Conservation (phyloP, 257 asterid genomes). For the Cinchona pubescens region DNA sequence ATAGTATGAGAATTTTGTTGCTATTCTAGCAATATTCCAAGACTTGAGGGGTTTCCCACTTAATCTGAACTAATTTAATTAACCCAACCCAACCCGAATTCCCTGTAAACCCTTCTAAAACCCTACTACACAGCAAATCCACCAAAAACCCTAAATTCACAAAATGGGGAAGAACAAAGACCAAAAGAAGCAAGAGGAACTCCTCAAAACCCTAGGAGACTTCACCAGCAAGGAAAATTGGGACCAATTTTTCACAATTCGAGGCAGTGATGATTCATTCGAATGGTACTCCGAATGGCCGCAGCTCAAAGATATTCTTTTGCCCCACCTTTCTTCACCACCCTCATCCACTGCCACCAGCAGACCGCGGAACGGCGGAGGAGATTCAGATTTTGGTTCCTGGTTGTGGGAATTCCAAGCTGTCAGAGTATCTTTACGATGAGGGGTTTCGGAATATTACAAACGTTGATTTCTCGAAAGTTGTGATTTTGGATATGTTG, state of each 20-base stretch:
- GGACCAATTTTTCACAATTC: slow-evolving; percentile 75
- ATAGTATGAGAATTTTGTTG: not conserved
- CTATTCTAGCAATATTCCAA: not conserved
- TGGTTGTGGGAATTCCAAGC: slow-evolving; percentile 93
- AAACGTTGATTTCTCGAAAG: slow-evolving; percentile 86
- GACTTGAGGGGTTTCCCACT: not conserved
- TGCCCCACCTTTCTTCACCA: slow-evolving; percentile 30
- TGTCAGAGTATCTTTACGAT: slow-evolving; percentile 83
- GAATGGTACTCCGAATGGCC: slow-evolving; percentile 98
- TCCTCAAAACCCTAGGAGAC: slow-evolving; percentile 65
- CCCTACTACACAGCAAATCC: not conserved
- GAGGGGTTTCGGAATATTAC: slow-evolving; percentile 61
- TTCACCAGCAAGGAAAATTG: slow-evolving; percentile 84
- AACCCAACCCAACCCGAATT: not conserved
- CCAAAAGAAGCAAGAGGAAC: slow-evolving; percentile 54
- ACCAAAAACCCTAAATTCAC: not conserved
- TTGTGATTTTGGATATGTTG: slow-evolving; percentile 79
- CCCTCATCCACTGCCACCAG: slow-evolving; percentile 6
- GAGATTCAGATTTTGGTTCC: slow-evolving; percentile 64
- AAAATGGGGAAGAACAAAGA: slow-evolving; percentile 45
- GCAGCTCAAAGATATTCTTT: slow-evolving; percentile 46
- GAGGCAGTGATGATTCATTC: slow-evolving; percentile 74
- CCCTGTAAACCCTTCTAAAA: not conserved
- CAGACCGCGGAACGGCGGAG: slow-evolving; percentile 10
- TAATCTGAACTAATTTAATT: not conserved